These are phyloP conservation scores for Cercophora sp. DNA, from an alignment of 495 filamentous ascomycete genomes.

Conservation along the genomic window DNA sequence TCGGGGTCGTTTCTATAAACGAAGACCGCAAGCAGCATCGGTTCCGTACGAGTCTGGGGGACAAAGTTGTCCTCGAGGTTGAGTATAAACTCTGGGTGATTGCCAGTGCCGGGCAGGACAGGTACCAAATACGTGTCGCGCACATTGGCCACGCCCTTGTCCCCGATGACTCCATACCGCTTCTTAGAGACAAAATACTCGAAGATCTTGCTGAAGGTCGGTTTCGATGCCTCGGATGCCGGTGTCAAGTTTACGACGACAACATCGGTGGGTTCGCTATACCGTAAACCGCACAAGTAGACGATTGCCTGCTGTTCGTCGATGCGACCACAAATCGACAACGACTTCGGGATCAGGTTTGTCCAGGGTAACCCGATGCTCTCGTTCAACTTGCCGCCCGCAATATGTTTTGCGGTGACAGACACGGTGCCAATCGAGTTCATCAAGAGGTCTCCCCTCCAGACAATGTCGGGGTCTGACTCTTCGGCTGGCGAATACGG, in stretches of 20 bases:
- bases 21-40: constrained; percentile 71
- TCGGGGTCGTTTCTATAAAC: constrained; percentile 60
- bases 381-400: constrained; percentile 68
- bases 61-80: constrained; percentile 71
- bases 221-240: constrained; percentile 43
- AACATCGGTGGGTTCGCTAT: constrained; percentile 68
- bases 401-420: constrained; percentile 76
- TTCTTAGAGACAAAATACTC: constrained; percentile 75
- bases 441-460: constrained; percentile 80
- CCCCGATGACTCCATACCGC: constrained; percentile 76
- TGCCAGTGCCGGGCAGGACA: constrained; percentile 56
- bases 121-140: constrained; percentile 77
- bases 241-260: constrained; percentile 63
- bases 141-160: constrained; percentile 63
- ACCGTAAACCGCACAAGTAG: constrained; percentile 80
- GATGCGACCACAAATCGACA: constrained; percentile 82
- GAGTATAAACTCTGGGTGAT: constrained; percentile 66
- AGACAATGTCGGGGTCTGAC: constrained; percentile 58
- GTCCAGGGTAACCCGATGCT: constrained; percentile 57
- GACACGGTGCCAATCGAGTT: constrained; percentile 66
- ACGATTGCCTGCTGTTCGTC: constrained; percentile 73
- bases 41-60: constrained; percentile 60
- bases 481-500: constrained; percentile 68
- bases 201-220: constrained; percentile 65
- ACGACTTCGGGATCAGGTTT: constrained; percentile 60